Conservation (phyloP, 192 early-diverging fungal genomes). For the Chytriomyces sp. region DNA sequence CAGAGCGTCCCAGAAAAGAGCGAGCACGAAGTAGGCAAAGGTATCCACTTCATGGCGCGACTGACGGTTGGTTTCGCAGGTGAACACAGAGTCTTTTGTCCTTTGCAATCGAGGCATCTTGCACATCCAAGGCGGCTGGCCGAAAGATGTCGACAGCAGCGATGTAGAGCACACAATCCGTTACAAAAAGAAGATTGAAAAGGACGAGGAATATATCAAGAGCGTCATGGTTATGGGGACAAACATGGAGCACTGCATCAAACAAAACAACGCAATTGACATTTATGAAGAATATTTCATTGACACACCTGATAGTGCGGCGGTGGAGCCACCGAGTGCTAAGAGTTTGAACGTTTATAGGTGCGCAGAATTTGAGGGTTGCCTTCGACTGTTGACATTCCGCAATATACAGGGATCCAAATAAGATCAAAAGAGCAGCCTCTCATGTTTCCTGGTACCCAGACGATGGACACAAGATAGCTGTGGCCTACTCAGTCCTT, state of each 20-base stretch:
- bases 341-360: constrained; percentile 64
- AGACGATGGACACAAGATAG: constrained; percentile 64
- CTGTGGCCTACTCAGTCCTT: constrained; percentile 61
- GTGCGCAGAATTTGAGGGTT: constrained; percentile 26
- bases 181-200: constrained; percentile 66
- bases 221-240: constrained; percentile 53
- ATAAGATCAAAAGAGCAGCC: constrained; percentile 53
- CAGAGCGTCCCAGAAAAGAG: constrained; percentile 57
- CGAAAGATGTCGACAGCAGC: constrained; percentile 62
- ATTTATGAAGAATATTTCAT: constrained; percentile 68
- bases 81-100: constrained; percentile 59
- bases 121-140: constrained; percentile 65
- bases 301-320: constrained; percentile 46
- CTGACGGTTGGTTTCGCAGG: constrained; percentile 29
- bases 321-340: constrained; percentile 49
- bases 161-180: constrained; percentile 68
- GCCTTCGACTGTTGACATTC: not conserved
- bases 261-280: constrained; percentile 70
- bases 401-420: constrained; percentile 51
- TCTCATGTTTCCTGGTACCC: constrained; percentile 63
- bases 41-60: not conserved
- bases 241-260: constrained; percentile 64
- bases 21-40: constrained; percentile 57
- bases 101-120: constrained; percentile 56
- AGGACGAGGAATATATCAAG: constrained; percentile 65